These are phyloP conservation scores for Chlorella sp. DNA, from an alignment of 139 green algal species.

Conservation along the genomic window DNA sequence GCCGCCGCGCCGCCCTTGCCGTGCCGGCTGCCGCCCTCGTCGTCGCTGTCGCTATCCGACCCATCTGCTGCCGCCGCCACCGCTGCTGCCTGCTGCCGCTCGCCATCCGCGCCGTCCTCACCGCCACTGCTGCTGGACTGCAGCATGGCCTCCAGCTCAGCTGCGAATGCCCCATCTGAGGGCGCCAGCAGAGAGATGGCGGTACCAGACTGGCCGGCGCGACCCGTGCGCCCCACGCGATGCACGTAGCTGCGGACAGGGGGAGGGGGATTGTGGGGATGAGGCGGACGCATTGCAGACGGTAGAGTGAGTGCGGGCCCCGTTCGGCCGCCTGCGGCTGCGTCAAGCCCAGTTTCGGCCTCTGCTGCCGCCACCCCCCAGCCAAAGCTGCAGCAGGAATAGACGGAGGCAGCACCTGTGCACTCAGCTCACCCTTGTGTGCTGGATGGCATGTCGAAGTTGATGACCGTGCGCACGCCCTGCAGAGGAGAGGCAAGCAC, in stretches of 20 bases:
- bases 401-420: no score
- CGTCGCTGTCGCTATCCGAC: background rate
- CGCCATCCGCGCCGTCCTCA: background rate
- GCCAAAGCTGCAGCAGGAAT: background rate
- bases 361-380: background rate
- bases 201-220: slow-evolving; percentile 74
- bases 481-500: no score
- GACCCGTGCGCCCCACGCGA: slow-evolving; percentile 89
- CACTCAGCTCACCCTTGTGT: slow-evolving; percentile 35
- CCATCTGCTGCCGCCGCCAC: slow-evolving; percentile 48
- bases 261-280: background rate
- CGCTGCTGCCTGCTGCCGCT: slow-evolving; percentile 51
- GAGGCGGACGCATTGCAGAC: background rate
- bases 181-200: slow-evolving; percentile 70
- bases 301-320: no score
- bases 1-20: background rate
- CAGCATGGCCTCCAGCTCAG: slow-evolving; percentile 33
- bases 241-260: slow-evolving; percentile 79
- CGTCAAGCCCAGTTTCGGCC: background rate
- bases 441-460: slow-evolving; percentile 78
- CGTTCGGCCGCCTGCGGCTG: background rate
- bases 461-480: slow-evolving; percentile 91
- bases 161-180: slow-evolving; percentile 19
- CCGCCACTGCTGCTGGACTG: background rate
- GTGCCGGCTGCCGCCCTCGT: background rate